Evolutionary conservation across 2,329 filamentous ascomycete genomes (phyloP), one percentile per base, ranked within the genome.

Genomic region (Mycosphaerella sp.): DNA sequence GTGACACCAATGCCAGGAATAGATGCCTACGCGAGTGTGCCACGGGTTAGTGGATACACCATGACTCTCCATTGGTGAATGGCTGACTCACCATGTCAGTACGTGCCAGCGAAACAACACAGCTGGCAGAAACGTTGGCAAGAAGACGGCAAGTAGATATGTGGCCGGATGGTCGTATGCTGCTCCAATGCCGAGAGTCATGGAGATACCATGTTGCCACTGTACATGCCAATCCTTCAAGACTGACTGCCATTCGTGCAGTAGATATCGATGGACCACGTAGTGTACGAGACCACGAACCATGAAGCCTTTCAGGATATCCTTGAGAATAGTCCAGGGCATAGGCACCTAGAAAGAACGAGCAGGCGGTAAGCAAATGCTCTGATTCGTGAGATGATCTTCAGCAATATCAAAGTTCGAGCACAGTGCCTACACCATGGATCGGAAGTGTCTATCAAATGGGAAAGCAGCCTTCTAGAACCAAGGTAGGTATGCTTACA

Each of bases 251-350:
- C 58, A 64, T 5, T 67, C 68, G 71, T 95, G 89, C 7, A 95
- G 78, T 80, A 45, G 45, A 36, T 55, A 62, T 48, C 86, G 83
- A 72, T 95, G 89, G 61, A 89, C 77, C 62, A 82, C 79, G 69
- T 95, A 95, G 54, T 83, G 80, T 9, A 90, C 67, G 6, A 82
- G 76, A 64, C 86, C 84, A 51, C 83, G 75, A n/a, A 78, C 56
- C 1, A 81, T 43, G 11, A 85, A 67, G 0, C 76, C 81, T 49
- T 74, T 67, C 3, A 76, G 56, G 5, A 85, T 64, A 62, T 83
- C 78, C 62, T 78, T 81, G 5, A 74, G 65, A 49, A 86, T 78
- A 0, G 71, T 76, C 77, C 80, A 85, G 1, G 84, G 84, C 64
- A 84, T 74, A 34, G 59, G 59, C 2, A 34, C 32, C 32, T 34